Conservation (phyloP, 495 filamentous ascomycete species). For the Thozetella sp. region DNA sequence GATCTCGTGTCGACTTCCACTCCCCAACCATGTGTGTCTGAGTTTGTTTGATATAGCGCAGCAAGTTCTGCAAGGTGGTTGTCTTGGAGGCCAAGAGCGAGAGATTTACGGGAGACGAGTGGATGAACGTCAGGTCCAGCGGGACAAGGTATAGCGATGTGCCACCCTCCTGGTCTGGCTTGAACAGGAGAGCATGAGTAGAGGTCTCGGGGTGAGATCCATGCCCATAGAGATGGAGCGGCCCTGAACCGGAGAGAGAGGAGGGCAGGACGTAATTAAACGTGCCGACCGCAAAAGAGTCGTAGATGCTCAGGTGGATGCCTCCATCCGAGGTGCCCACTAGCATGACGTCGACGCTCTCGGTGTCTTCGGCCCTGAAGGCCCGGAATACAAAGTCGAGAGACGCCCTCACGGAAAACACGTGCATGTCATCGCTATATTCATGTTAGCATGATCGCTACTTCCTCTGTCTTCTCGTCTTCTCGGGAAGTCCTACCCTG, state of each 20-base stretch:
- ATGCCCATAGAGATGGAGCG: constrained; percentile 55
- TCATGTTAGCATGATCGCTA: constrained; percentile 16
- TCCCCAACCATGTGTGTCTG: constrained; percentile 74
- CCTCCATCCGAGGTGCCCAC: constrained; percentile 76
- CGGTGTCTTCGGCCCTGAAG: constrained; percentile 58
- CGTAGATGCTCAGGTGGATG: constrained; percentile 85
- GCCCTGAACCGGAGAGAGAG: constrained; percentile 14
- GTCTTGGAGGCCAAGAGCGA: constrained; percentile 84
- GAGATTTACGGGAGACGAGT: constrained; percentile 75
- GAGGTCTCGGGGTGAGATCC: constrained; percentile 73
- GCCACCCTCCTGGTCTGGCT: constrained; percentile 22
- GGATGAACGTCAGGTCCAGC: constrained; percentile 80
- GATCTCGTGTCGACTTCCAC: constrained; percentile 80
- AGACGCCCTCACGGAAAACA: constrained; percentile 69
- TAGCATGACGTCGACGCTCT: constrained; percentile 81
- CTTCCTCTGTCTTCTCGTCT: background rate
- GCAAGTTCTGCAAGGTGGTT: constrained; percentile 81
- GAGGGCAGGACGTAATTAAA: constrained; percentile 44
- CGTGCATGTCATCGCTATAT: constrained; percentile 62
- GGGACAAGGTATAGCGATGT: constrained; percentile 65
- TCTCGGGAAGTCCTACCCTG: constrained; percentile 43
- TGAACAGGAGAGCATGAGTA: constrained; percentile 74
- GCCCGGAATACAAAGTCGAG: constrained; percentile 73
- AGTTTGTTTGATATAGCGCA: constrained; percentile 79
- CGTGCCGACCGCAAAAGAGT: constrained; percentile 83